Base-by-base conservation (phyloP, 805 yeast species). In the Saccharomycopsis babjevae region DNA sequence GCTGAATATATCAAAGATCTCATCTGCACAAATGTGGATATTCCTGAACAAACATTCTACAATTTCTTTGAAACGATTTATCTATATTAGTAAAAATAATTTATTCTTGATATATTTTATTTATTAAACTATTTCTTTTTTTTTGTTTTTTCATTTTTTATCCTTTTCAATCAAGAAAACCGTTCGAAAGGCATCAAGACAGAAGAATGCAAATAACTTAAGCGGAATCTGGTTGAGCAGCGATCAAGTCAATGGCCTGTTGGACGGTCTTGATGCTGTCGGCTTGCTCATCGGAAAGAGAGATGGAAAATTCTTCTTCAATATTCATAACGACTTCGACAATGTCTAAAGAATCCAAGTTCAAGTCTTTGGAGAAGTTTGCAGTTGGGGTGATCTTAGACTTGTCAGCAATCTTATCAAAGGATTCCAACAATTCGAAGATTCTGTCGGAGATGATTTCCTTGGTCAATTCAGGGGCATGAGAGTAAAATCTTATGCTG, bases 321-420 rank as follows among this genome's bases (percentile, higher is more conserved):
- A 93, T 86, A 61, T 97, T 97, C 74, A 94, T 96, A 68, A 94
- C 81, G 60, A 94, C 92, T 78, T 93, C 99, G 65, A 93, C 97
- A 65, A 94, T 88, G 71, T 93, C 99, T 67, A 93, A 81, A 10
- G 97, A 89, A 75, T 93, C 99, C 71, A 81, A 74, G 18, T 81
- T 83, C 70, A 81, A 75, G 68, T 80, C 85, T 67, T 79, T 80
- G 65, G 79, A 77, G 72, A 80, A 82, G 58, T 77, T 72, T 43
- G 84, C 76, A 54, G 76, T 79, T 16, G 65, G 58, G 28, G 68
- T 64, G 55, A 73, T 67, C 50, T 68, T 66, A 55, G 59, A 50
- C n/a, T 59, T 39, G 46, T 63, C 65, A 6, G 42, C 50, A 16
- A 61, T 54, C 58, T 84, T 84, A 66, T 80, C 85, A 72, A 80